Evolutionary conservation across 176 grass and related monocot genomes (phyloP).

Genomic region (Areca catechu): DNA sequence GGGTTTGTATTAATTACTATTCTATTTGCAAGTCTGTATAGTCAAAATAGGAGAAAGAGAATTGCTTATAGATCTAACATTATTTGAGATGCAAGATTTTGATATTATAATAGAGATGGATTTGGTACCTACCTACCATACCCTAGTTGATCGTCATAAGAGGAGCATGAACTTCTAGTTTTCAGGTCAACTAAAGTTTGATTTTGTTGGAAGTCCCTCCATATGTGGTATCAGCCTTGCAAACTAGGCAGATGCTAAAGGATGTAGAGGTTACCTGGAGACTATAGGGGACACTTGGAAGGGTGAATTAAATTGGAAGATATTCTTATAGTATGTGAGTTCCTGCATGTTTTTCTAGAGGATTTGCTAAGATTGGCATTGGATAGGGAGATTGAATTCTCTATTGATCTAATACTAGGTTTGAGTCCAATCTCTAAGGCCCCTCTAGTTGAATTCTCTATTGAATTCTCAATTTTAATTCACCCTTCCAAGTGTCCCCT

Average conservation of each 20-base stretch:
- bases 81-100: background rate
- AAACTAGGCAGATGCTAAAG: background rate
- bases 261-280: background rate
- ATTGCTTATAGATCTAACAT: background rate
- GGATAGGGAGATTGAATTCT: background rate
- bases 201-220: background rate
- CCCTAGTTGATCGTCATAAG: background rate
- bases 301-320: background rate
- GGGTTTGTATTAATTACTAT: too few species aligned
- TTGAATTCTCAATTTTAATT: too few species aligned
- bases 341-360: background rate
- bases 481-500: too few species aligned
- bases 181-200: too few species aligned
- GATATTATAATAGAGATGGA: background rate
- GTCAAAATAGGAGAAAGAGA: background rate
- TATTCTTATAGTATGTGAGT: background rate
- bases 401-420: background rate
- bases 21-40: too few species aligned
- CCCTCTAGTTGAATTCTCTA: too few species aligned
- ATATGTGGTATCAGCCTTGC: background rate
- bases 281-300: background rate
- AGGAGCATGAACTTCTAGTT: background rate
- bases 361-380: background rate
- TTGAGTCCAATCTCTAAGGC: background rate
- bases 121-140: background rate